phyloP scores from a whole-genome alignment of 768 basidiomycete genomes.

The Rhizopogon vulgaris region DNA sequence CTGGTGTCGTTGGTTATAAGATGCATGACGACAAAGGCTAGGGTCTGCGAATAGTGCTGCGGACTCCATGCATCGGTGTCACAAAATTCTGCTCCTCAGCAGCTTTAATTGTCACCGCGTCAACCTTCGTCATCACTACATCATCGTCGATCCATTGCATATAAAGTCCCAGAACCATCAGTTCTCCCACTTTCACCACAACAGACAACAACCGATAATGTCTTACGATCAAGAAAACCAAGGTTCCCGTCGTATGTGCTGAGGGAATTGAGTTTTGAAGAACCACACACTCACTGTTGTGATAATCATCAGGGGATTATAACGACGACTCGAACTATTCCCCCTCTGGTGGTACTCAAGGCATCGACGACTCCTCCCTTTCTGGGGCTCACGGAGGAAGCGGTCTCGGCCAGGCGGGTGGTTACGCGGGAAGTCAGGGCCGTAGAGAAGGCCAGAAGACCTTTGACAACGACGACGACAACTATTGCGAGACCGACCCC shows the following conservation, averaged over 20 bases:
- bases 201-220: not conserved
- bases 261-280: not conserved
- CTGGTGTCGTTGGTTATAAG: too few relatives aligned
- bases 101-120: not conserved
- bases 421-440: not conserved
- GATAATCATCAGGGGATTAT: not conserved
- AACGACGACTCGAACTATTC: conserved; percentile 3
- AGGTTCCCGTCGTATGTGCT: not conserved
- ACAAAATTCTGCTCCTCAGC: not conserved
- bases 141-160: conserved; percentile 2
- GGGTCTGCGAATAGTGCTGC: not conserved
- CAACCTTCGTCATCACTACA: conserved; percentile 2
- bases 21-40: not conserved
- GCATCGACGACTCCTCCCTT: not conserved
- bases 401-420: conserved; percentile 7
- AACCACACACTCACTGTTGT: not conserved
- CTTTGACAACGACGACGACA: not conserved
- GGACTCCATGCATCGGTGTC: not conserved
- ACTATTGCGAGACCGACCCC: conserved; percentile 2
- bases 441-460: not conserved
- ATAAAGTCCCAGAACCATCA: not conserved
- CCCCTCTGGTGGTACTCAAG: not conserved
- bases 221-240: conserved; percentile 5
- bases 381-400: conserved; percentile 3
- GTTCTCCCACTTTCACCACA: not conserved